Conservation (phyloP, 371 early-diverging fungal species). For the Mortierella sp. region DNA sequence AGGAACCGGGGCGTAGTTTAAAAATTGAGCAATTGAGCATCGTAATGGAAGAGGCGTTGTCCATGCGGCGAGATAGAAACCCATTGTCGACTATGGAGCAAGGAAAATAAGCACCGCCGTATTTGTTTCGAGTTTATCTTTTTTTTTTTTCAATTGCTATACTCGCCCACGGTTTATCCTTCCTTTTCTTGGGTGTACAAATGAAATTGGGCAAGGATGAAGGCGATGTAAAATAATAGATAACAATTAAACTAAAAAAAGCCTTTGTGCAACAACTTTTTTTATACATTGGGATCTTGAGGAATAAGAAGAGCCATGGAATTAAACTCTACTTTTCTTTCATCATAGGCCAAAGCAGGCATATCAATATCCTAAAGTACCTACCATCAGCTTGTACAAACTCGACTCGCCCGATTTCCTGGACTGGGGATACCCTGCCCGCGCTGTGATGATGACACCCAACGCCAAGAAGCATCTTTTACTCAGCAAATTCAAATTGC, state of each 20-base stretch:
- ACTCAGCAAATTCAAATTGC: constrained; percentile 69
- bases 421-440: constrained; percentile 64
- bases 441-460: constrained; percentile 66
- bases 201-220: constrained; percentile 1
- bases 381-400: constrained; percentile 57
- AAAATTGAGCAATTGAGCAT: too few relatives aligned
- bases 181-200: not conserved
- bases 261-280: not conserved
- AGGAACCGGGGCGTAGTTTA: too few relatives aligned
- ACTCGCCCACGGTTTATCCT: not conserved
- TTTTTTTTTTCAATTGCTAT: not conserved
- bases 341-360: constrained; percentile 51
- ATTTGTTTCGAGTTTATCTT: not conserved
- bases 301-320: too few relatives aligned
- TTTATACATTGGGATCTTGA: not conserved
- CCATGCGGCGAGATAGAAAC: not conserved
- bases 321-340: not conserved
- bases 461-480: constrained; percentile 66
- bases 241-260: too few relatives aligned
- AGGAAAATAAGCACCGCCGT: not conserved
- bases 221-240: too few relatives aligned
- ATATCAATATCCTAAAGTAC: constrained; percentile 55
- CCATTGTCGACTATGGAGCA: not conserved
- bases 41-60: too few relatives aligned
- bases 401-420: constrained; percentile 52